Conservation (phyloP, 2,329 filamentous ascomycete genomes). For the Eutypella sp. region DNA sequence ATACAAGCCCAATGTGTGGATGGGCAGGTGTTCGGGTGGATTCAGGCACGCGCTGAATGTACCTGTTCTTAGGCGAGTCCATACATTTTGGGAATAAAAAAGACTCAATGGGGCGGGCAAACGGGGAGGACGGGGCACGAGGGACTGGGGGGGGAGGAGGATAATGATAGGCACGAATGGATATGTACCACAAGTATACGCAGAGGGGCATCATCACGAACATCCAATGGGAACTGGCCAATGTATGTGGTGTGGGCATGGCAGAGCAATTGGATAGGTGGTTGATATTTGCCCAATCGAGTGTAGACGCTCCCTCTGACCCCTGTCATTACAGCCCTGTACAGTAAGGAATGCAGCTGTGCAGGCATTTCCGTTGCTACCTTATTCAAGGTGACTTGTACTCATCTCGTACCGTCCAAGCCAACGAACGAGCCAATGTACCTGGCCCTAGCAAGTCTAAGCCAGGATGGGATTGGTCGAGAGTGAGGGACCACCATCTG, state of each 20-base stretch:
- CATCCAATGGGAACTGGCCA: neutral
- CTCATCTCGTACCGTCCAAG: too few relatives aligned
- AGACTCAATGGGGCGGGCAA: too few relatives aligned
- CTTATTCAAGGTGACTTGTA: too few relatives aligned
- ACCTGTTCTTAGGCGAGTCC: too few relatives aligned
- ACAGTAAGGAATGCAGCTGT: neutral
- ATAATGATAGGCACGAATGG: neutral
- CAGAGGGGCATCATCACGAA: neutral
- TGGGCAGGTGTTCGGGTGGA: too few relatives aligned
- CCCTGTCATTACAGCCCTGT: neutral
- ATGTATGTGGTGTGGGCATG: neutral
- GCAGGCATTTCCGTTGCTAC: neutral
- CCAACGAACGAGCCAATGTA: neutral
- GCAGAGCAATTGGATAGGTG: neutral
- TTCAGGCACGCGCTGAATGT: too few relatives aligned
- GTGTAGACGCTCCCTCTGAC: neutral
- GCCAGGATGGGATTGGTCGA: neutral
- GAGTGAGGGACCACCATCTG: too few relatives aligned
- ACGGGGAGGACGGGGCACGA: too few relatives aligned
- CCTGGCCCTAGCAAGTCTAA: neutral
- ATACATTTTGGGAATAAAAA: too few relatives aligned
- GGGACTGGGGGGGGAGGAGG: too few relatives aligned
- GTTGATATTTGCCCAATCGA: constrained; percentile 1
- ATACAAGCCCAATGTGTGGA: too few relatives aligned
- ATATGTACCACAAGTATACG: neutral